phyloP scores from a whole-genome alignment of 1,139 yeast species.

The Candida neerlandica region DNA sequence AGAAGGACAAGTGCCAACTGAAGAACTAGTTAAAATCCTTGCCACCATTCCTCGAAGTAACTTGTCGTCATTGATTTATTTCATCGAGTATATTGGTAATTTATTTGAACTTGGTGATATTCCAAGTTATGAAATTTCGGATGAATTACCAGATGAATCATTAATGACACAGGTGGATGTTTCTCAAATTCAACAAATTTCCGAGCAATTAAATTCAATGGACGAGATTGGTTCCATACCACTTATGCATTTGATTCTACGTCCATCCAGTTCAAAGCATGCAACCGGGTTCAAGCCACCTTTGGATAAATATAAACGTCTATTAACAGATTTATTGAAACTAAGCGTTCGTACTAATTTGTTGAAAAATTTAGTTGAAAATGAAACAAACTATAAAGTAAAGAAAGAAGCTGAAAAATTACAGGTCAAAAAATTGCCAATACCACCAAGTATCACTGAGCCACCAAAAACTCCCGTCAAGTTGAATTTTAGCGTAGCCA shows the following conservation, averaged over 20 bases:
- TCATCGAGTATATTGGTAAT: conserved; percentile 38
- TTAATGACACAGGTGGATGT: conserved; percentile 13
- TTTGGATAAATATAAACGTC: conserved; percentile 25
- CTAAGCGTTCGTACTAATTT: conserved; percentile 28
- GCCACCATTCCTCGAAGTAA: conserved; percentile 46
- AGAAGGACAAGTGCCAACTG: conserved; percentile 10
- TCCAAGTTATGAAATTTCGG: conserved; percentile 33
- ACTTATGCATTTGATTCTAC: conserved; percentile 42
- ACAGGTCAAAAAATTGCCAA: conserved; percentile 25
- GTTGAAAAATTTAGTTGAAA: conserved; percentile 28
- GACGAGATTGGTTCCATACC: conserved; percentile 43
- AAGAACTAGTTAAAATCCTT: conserved; percentile 30
- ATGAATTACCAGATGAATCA: conserved; percentile 26
- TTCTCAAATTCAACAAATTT: conserved; percentile 17
- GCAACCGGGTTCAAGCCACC: conserved; percentile 49
- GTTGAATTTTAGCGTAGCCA: not conserved
- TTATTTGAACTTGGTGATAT: conserved; percentile 28
- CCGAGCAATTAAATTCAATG: conserved; percentile 35
- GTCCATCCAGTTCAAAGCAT: conserved; percentile 43
- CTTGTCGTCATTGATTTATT: conserved; percentile 37
- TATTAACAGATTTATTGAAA: conserved; percentile 35
- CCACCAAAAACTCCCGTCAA: conserved; percentile 4
- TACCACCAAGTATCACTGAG: conserved; percentile 14
- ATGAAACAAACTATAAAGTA: conserved; percentile 31
- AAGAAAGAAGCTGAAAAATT: conserved; percentile 38